A percentile compares a stretch with the other conserved stretches of the same genome.
Conservation (phyloP, 257 asterid genomes). For the Cruciata laevipes region DNA sequence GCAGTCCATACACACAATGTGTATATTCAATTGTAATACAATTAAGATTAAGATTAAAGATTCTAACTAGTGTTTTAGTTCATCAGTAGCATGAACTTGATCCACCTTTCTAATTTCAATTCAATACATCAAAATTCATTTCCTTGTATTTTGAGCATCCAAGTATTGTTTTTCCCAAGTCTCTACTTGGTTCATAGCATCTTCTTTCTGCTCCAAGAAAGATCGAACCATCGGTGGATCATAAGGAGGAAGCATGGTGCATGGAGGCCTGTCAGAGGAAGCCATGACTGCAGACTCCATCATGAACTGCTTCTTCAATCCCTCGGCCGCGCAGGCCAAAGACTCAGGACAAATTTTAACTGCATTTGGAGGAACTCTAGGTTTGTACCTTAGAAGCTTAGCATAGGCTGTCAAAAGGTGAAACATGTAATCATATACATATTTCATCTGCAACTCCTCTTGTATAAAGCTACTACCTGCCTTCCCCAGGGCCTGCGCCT, state of each 20-base stretch:
- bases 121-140: not conserved
- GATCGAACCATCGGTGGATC: constrained; percentile 43
- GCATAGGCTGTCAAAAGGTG: constrained; percentile 58
- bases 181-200: constrained; percentile 45
- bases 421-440: constrained; percentile 83
- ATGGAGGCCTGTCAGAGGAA: constrained; percentile 36
- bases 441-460: constrained; percentile 50
- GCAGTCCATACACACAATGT: no score
- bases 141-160: constrained; percentile 19
- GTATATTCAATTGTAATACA: no score
- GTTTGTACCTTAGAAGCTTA: constrained; percentile 67
- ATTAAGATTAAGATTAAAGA: no score
- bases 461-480: constrained; percentile 54
- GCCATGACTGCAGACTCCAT: constrained; percentile 43
- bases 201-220: constrained; percentile 26
- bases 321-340: constrained; percentile 51
- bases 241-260: constrained; percentile 59
- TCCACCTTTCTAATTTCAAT: not conserved
- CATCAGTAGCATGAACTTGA: not conserved
- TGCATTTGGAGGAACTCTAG: constrained; percentile 46
- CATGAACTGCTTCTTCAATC: constrained; percentile 46
- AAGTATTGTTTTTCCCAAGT: constrained; percentile 47
- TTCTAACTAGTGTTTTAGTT: no score
- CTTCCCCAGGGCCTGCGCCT: constrained; percentile 71
- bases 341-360: constrained; percentile 59